Base-by-base conservation (phyloP, 2,329 filamentous ascomycete species). In the Alternaria triticina region DNA sequence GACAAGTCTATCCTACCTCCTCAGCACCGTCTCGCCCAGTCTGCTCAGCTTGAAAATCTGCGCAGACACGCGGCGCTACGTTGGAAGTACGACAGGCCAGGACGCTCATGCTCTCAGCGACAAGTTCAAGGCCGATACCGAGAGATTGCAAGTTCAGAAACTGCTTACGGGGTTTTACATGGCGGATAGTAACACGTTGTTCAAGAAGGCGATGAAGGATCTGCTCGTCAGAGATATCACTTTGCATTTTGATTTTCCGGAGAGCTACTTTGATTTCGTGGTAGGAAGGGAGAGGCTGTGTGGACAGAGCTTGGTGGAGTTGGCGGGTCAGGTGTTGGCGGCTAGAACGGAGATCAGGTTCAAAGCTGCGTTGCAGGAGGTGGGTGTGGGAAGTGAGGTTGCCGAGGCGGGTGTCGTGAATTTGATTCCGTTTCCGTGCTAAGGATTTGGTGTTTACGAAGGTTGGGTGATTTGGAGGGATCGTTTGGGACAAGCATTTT, bases 311-410 rank as follows among this genome's bases (percentile, higher is more conserved):
- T 62, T 78, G 33, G 60, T 76, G 43, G 59, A 74, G 27, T 45
- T 78, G 22, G 74, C 73, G 1, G 72, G 74, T 9, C 74, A 77
- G 57, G 72, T 77, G 20, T 52, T 77, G 45, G 70, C 75, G 52
- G 73, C 69, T 27, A 70, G 74, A 59, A 74, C 66, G 25, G 73
- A 77, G 57, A 65, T 74, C 8, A 61, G 68, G 56, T 66, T 77
- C 36, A 68, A 68, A 30, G 65, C 62, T 3, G 62, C 73, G 61
- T 30, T 76, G 46, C 61, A 56, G 25, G 65, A 67, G 5, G 62
- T 73, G 23, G 71, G 72, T 27, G 65, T 55, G 12, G 45, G 56
- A 5, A 56, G 57, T 6, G 64, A 67, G n/a, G 40, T 55, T 23
- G 44, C 49, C 11, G 27, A 46, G 9, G 49, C 59, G 50, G 60